Conservation (phyloP, 331 rosid species). For the Quercus phellos region DNA sequence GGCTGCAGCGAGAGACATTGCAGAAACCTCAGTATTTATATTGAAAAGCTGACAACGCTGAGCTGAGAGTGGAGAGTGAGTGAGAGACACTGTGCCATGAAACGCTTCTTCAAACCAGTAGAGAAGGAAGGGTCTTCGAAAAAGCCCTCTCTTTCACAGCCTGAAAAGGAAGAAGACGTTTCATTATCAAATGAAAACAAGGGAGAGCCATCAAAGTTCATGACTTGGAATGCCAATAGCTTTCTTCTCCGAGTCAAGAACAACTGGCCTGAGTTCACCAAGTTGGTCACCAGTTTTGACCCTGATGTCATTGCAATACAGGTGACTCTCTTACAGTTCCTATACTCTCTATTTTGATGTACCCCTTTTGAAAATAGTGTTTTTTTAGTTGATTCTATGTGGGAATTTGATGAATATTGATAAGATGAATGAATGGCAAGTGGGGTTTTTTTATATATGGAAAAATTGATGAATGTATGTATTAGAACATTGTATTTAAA, state of each 20-base stretch:
- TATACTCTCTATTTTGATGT: neutral
- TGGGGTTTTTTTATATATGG: neutral
- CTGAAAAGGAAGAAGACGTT: slow-evolving; percentile 28
- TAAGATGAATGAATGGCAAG: slow-evolving; percentile 10
- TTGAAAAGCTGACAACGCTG: neutral
- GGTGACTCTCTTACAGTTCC: slow-evolving; percentile 19
- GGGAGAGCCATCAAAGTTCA: slow-evolving; percentile 71
- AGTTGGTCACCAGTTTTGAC: slow-evolving; percentile 53
- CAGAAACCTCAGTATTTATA: neutral
- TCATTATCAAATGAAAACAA: slow-evolving; percentile 26
- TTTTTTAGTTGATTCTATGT: neutral
- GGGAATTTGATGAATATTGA: neutral
- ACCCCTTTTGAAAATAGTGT: neutral
- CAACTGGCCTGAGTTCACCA: slow-evolving; percentile 64
- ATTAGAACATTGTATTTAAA: neutral
- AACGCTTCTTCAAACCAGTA: slow-evolving; percentile 70
- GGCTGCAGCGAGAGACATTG: neutral
- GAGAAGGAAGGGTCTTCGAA: slow-evolving; percentile 66
- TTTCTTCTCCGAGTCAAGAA: slow-evolving; percentile 79
- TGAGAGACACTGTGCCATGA: slow-evolving; percentile 34
- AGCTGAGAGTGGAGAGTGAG: neutral
- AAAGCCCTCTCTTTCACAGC: slow-evolving; percentile 41
- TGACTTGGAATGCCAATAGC: slow-evolving; percentile 98
- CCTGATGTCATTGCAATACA: slow-evolving; percentile 88
- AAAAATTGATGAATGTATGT: neutral